Conservation (phyloP, 2,329 filamentous ascomycete genomes). For the Penicillium palitans region DNA sequence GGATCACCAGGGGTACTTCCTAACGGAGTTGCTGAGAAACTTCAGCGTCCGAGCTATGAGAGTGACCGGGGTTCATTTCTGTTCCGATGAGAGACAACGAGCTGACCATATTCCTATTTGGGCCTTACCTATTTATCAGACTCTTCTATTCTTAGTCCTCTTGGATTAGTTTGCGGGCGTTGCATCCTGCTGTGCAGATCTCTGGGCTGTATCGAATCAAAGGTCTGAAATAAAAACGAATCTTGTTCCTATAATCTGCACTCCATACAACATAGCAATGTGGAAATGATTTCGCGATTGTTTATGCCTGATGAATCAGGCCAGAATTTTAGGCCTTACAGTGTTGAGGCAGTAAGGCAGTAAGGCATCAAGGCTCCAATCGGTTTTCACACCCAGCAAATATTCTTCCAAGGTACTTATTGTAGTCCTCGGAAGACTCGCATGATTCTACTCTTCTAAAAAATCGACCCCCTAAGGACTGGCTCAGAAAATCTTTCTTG, state of each 20-base stretch:
- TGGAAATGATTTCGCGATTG: too few relatives aligned
- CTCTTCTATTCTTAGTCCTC: neutral
- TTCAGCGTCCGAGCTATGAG: neutral
- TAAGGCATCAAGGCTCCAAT: neutral
- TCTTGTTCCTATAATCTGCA: too few relatives aligned
- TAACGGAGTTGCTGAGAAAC: neutral
- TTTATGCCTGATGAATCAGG: too few relatives aligned
- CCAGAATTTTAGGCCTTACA: accelerated
- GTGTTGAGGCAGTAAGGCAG: neutral
- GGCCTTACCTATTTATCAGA: neutral
- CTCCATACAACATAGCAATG: too few relatives aligned
- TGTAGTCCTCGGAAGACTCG: neutral
- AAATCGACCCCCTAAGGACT: neutral
- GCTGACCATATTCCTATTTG: slow-evolving; percentile 1
- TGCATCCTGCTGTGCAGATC: too few relatives aligned
- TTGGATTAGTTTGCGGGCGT: neutral
- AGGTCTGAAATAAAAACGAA: too few relatives aligned
- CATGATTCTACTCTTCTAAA: neutral
- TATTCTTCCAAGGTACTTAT: neutral
- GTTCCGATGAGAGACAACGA: neutral
- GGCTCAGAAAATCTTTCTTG: neutral
- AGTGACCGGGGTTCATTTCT: neutral
- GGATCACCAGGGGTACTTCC: slow-evolving; percentile 6
- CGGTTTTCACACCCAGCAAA: neutral
- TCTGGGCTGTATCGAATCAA: too few relatives aligned